Percentiles rank a stretch among this genome's conserved stretches.
Conservation (phyloP, 2,329 filamentous ascomycete species). For the Aspergillus oerlinghausenensis region DNA sequence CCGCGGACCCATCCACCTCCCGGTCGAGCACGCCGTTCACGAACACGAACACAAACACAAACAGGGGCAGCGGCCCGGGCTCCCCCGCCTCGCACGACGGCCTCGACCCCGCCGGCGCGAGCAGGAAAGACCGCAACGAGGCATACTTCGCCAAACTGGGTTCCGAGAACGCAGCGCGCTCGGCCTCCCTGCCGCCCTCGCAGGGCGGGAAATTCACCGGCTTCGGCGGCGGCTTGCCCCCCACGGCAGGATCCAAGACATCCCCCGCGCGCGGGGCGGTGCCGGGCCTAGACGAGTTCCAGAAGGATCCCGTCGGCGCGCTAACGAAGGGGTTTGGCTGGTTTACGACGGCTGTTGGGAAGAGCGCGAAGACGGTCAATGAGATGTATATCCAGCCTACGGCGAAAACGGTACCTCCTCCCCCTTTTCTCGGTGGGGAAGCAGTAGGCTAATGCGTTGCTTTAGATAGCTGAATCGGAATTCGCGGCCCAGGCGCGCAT, state of each 20-base stretch:
- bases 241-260: conserved; percentile 37
- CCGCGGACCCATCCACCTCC: conserved; percentile 26
- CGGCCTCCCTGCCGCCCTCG: conserved; percentile 71
- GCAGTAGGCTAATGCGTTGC: neutral
- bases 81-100: conserved; percentile 24
- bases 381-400: conserved; percentile 89
- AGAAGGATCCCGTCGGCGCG: conserved; percentile 83
- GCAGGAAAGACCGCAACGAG: conserved; percentile 67
- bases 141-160: conserved; percentile 86
- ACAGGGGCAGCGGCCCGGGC: conserved; percentile 9
- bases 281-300: conserved; percentile 78
- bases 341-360: conserved; percentile 82
- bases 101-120: conserved; percentile 34
- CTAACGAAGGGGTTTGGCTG: conserved; percentile 91
- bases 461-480: conserved; percentile 72
- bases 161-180: conserved; percentile 71
- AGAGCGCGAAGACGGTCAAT: conserved; percentile 87
- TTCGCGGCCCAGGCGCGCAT: conserved; percentile 67
- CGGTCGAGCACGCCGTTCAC: conserved; percentile 25
- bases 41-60: conserved; percentile 11
- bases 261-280: conserved; percentile 1
- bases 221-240: conserved; percentile 73
- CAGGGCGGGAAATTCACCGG: conserved; percentile 91
- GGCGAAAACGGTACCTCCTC: conserved; percentile 65
- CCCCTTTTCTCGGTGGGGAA: neutral